Conservation (phyloP, 108 stramenopile genomes). For the Cylindrotheca closterium region DNA sequence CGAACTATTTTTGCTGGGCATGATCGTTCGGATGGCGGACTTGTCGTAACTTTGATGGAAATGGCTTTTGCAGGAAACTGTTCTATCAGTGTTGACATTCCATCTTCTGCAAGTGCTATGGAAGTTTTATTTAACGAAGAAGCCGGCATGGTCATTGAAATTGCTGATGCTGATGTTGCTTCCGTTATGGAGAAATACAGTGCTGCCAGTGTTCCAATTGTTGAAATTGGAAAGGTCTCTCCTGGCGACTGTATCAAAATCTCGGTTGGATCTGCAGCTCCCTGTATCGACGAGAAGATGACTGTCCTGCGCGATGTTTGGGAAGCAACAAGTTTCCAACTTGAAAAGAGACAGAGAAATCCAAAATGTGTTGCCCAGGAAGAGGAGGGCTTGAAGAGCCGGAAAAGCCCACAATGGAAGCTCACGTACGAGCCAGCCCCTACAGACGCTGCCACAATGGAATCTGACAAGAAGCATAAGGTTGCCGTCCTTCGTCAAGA, state of each 20-base stretch:
- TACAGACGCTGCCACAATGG: constrained; percentile 70
- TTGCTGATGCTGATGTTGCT: constrained; percentile 49
- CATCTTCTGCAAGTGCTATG: constrained; percentile 66
- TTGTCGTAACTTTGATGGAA: constrained; percentile 88
- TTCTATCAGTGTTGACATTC: constrained; percentile 85
- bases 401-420: constrained; percentile 84
- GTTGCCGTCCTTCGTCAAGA: constrained; percentile 97
- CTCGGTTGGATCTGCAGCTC: constrained; percentile 63
- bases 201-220: constrained; percentile 62
- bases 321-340: constrained; percentile 97
- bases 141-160: constrained; percentile 93
- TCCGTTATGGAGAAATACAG: constrained; percentile 71
- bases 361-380: constrained; percentile 92
- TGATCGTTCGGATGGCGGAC: constrained; percentile 96
- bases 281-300: constrained; percentile 83
- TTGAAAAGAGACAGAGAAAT: constrained; percentile 94
- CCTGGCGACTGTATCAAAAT: constrained; percentile 84
- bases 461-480: constrained; percentile 74
- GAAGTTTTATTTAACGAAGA: constrained; percentile 95
- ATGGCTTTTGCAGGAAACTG: constrained; percentile 99
- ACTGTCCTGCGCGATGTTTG: constrained; percentile 92
- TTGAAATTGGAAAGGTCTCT: constrained; percentile 81
- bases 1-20: constrained; percentile 88
- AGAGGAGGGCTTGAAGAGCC: constrained; percentile 77
- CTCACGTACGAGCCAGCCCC: constrained; percentile 76